Evolutionary conservation across 768 basidiomycete species (phyloP).

Genomic region (Steccherinum ochraceum): DNA sequence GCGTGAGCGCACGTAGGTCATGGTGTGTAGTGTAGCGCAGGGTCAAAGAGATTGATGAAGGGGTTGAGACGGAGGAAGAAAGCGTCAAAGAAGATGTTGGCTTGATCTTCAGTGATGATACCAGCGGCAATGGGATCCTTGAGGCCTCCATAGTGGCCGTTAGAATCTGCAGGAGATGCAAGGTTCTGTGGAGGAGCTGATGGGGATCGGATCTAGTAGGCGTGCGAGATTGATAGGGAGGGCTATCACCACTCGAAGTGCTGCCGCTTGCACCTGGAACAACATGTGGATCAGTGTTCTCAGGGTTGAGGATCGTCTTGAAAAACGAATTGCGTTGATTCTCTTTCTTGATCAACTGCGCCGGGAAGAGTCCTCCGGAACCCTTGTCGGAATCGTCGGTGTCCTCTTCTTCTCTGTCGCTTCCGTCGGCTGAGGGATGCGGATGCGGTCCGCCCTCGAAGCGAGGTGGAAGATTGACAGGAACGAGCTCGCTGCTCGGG

Average conservation of each 20-base stretch:
- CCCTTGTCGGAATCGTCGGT: slow-evolving; percentile 64
- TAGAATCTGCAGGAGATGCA: neutral
- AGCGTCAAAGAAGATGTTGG: slow-evolving; percentile 66
- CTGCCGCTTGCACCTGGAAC: neutral
- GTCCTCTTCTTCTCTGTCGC: slow-evolving; percentile 17
- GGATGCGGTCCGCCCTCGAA: slow-evolving; percentile 7
- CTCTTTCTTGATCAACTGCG: slow-evolving; percentile 66
- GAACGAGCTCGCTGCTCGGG: slow-evolving; percentile 40
- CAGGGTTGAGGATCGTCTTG: slow-evolving; percentile 75
- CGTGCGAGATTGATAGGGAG: neutral
- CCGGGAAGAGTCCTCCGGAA: slow-evolving; percentile 65
- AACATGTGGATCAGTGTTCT: slow-evolving; percentile 45
- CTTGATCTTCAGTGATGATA: slow-evolving; percentile 63
- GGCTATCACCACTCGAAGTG: neutral
- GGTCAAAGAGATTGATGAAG: slow-evolving; percentile 86
- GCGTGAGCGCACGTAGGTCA: slow-evolving; percentile 68
- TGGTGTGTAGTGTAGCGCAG: slow-evolving; percentile 62
- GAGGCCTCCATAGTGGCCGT: slow-evolving; percentile 1
- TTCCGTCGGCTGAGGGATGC: slow-evolving; percentile 13
- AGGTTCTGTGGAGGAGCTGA: neutral
- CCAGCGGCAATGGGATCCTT: slow-evolving; percentile 69
- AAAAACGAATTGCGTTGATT: slow-evolving; percentile 66
- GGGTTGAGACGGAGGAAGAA: slow-evolving; percentile 83
- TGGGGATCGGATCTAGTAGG: neutral
- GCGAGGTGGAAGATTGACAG: slow-evolving; percentile 32